Conservation (phyloP, 306 rosid species). For the Trifolium subterraneum region DNA sequence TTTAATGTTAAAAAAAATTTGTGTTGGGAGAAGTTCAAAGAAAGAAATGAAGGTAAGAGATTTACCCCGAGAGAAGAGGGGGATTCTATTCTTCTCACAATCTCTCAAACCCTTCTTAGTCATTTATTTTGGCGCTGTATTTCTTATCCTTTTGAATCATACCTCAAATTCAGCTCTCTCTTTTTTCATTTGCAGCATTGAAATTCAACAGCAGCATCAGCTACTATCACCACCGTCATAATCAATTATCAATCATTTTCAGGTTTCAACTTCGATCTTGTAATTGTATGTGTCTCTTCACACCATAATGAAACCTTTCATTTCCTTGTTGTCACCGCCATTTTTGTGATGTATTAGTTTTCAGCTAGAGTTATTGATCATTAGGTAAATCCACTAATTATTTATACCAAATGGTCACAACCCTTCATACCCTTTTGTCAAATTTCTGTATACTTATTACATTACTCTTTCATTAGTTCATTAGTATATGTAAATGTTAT, state of each 20-base stretch:
- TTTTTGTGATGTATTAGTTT: constrained; percentile 26
- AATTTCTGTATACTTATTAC: constrained; percentile 15
- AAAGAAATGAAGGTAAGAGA: constrained; percentile 13
- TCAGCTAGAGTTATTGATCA: constrained; percentile 20
- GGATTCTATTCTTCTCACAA: constrained; percentile 9
- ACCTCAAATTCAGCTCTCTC: constrained; percentile 8
- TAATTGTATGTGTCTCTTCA: constrained; percentile 29
- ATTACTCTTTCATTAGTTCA: constrained; percentile 12
- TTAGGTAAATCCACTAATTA: constrained; percentile 48
- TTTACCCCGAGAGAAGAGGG: not conserved
- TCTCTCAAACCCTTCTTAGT: constrained; percentile 18
- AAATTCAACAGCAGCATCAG: constrained; percentile 17
- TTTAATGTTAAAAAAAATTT: not conserved
- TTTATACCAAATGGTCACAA: constrained; percentile 37
- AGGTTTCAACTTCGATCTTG: constrained; percentile 13
- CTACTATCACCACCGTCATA: not conserved
- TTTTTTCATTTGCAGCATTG: constrained; percentile 26
- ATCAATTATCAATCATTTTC: constrained; percentile 21
- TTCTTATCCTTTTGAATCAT: constrained; percentile 8
- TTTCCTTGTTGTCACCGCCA: constrained; percentile 25
- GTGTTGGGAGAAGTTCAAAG: not conserved
- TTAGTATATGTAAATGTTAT: constrained; percentile 16
- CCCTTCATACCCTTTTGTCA: constrained; percentile 31
- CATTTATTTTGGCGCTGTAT: constrained; percentile 7
- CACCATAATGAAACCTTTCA: constrained; percentile 7